These are phyloP conservation scores for Solanum hybrid DNA, from an alignment of 305 asterid genomes.

Conservation along the genomic window DNA sequence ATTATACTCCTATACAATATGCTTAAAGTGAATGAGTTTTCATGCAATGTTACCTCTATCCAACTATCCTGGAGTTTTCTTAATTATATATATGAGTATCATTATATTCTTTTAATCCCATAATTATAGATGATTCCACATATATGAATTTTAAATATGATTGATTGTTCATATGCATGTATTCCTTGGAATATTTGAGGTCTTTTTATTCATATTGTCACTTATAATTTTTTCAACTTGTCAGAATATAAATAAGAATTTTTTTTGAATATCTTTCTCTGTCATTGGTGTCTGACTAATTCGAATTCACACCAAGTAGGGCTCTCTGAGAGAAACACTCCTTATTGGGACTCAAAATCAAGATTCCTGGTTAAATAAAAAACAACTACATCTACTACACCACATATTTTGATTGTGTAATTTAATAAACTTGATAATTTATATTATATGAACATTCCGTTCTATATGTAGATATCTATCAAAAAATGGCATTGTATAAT, in stretches of 20 bases:
- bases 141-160: neutral
- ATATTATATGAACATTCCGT: neutral
- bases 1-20: neutral
- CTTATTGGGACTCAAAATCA: neutral
- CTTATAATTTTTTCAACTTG: neutral
- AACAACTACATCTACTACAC: too few species aligned
- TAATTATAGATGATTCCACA: neutral
- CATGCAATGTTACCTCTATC: neutral
- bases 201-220: too few species aligned
- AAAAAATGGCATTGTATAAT: neutral
- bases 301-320: fast-evolving
- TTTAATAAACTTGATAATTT: neutral
- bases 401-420: neutral
- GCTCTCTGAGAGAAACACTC: neutral
- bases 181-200: neutral
- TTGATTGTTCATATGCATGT: neutral
- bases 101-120: neutral
- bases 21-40: neutral
- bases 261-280: too few species aligned
- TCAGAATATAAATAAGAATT: neutral
- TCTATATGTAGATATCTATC: neutral
- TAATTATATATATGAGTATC: neutral
- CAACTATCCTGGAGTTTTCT: neutral
- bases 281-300: neutral
- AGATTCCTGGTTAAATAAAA: too few species aligned